phyloP scores from a whole-genome alignment of 2,329 filamentous ascomycete species.

The Pseudogymnoascus sp. region DNA sequence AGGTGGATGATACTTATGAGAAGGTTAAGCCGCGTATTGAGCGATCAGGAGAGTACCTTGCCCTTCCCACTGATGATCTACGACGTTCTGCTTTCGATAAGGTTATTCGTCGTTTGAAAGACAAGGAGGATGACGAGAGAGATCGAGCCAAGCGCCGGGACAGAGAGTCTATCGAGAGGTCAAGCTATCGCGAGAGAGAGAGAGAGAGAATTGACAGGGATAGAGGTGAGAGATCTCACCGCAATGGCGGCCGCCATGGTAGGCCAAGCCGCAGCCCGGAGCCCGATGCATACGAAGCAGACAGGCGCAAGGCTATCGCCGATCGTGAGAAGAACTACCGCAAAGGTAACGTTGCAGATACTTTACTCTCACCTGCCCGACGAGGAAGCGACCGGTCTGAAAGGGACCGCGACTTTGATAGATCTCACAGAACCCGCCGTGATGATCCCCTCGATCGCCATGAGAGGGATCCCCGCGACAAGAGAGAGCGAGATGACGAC shows the following conservation, averaged over 20 bases:
- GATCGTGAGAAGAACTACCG: slow-evolving; percentile 91
- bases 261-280: slow-evolving; percentile 83
- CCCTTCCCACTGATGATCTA: slow-evolving; percentile 74
- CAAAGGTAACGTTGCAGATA: slow-evolving; percentile 66
- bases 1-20: slow-evolving; percentile 77
- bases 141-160: slow-evolving; percentile 55
- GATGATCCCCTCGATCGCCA: slow-evolving; percentile 62
- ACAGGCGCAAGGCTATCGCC: slow-evolving; percentile 86
- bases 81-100: slow-evolving; percentile 86
- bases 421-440: slow-evolving; percentile 44
- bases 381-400: slow-evolving; percentile 32
- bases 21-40: slow-evolving; percentile 74
- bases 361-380: slow-evolving; percentile 41
- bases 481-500: slow-evolving; percentile 82
- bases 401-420: slow-evolving; percentile 36
- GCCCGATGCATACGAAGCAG: slow-evolving; percentile 88
- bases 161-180: slow-evolving; percentile 41
- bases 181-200: slow-evolving; percentile 40
- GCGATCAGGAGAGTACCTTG: slow-evolving; percentile 76
- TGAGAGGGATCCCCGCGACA: slow-evolving; percentile 58
- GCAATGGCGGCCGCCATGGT: slow-evolving; percentile 47
- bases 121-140: slow-evolving; percentile 82
- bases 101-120: slow-evolving; percentile 79
- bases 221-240: slow-evolving; percentile 58
- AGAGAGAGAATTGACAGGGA: slow-evolving; percentile 51